Evolutionary conservation across 106 monocot genomes (phyloP).

Genomic region (Amphibolis antarctica): DNA sequence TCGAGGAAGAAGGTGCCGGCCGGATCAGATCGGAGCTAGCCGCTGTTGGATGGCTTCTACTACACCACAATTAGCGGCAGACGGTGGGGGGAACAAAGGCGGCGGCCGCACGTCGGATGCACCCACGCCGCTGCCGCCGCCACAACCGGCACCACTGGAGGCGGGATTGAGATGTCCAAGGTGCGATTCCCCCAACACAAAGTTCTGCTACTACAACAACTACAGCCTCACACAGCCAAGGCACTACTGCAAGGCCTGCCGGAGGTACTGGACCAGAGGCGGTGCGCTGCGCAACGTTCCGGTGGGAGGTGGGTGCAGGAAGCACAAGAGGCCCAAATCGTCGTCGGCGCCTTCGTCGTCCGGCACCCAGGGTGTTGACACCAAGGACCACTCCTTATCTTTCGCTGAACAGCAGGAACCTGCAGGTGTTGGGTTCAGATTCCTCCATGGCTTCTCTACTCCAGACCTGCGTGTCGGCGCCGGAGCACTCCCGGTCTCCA

Average conservation of each 20-base stretch:
- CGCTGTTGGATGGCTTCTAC: not conserved
- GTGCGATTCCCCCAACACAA: constrained; percentile 38
- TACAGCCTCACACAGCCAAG: constrained; percentile 36
- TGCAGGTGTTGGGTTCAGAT: not conserved
- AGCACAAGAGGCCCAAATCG: constrained; percentile 25
- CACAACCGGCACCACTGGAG: not conserved
- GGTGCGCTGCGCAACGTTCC: constrained; percentile 40
- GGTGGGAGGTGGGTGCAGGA: constrained; percentile 31
- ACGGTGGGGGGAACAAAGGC: not conserved
- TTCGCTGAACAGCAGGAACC: not conserved
- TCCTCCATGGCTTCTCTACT: constrained; percentile 9
- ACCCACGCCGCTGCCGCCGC: not conserved
- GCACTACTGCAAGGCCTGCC: constrained; percentile 39
- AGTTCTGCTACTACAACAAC: constrained; percentile 50
- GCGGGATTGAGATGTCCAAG: constrained; percentile 21
- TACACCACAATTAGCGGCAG: not conserved
- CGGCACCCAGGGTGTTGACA: not conserved
- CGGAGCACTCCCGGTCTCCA: not conserved
- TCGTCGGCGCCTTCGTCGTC: constrained; percentile 9
- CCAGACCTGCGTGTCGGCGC: constrained; percentile 2
- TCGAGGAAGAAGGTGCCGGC: not conserved
- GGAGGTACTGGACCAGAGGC: constrained; percentile 34
- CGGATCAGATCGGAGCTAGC: no score
- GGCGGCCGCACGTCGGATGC: not conserved
- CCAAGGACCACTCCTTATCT: not conserved